Evolutionary conservation across 345 rosid genomes (phyloP).

Genomic region (Capsella bursapastoris): DNA sequence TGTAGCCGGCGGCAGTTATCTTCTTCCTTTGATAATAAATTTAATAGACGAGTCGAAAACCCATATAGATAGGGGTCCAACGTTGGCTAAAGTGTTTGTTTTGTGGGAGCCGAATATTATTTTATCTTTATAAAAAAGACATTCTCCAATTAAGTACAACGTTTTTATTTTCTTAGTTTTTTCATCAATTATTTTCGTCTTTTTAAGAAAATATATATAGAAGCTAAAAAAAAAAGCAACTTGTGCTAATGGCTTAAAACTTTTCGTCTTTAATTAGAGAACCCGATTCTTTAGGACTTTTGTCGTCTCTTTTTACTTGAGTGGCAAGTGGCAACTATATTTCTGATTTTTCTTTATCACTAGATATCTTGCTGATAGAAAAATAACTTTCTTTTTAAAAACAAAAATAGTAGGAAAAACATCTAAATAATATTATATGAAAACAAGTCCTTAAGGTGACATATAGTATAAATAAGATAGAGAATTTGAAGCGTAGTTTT

Average conservation of each 20-base stretch:
- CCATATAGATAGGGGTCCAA: neutral
- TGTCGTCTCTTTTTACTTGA: slow-evolving; percentile 27
- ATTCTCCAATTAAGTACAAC: too few relatives aligned
- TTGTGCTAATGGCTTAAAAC: slow-evolving; percentile 11
- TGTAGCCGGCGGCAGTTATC: neutral
- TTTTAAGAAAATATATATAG: neutral
- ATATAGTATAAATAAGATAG: too few relatives aligned
- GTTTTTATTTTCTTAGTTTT: neutral
- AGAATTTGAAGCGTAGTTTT: too few relatives aligned
- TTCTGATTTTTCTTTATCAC: neutral
- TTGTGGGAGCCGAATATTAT: neutral
- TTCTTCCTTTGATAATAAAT: neutral
- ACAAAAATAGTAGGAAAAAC: neutral
- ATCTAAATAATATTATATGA: slow-evolving; percentile 7
- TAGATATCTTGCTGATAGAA: neutral
- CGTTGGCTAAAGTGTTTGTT: slow-evolving; percentile 13
- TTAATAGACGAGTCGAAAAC: neutral
- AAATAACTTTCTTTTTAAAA: neutral
- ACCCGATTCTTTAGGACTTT: slow-evolving; percentile 26
- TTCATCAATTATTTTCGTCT: neutral
- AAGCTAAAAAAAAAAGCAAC: neutral
- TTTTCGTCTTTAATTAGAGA: neutral
- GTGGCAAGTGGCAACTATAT: slow-evolving; percentile 17
- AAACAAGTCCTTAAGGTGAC: neutral
- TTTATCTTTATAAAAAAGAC: neutral